Evolutionary conservation across 805 yeast genomes (phyloP), one percentile per base, ranked within the genome.

Genomic region (Ogataea nitratoaversa): DNA sequence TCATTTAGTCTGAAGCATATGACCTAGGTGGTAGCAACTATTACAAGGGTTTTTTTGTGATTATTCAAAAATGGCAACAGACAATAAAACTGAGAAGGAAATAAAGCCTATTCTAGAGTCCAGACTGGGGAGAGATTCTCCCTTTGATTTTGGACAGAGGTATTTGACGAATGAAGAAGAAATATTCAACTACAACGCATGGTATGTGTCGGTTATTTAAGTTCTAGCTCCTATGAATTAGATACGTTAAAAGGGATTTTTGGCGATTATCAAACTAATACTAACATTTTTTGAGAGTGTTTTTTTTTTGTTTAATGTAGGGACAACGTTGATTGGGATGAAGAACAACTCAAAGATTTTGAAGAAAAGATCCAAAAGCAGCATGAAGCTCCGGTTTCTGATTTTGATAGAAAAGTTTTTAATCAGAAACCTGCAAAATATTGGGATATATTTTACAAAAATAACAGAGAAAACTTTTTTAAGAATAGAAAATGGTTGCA

Each of bases 291-390:
- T 14, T 14, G 7, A 16, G 11, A 22, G 25, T 11, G 9, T 9
- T 20, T 20, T 9, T 13, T n/a, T 32, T n/a, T 32, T 20, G 11
- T 34, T 28, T 19, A 12, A 29, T 32, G 14, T 31, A 71, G 79
- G 84, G 99, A 93, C 60, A 95, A 93, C 59, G 97, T 89, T 25
- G 96, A 88, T 56, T 90, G 96, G 96, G 97, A 95, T 36, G 89
- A 84, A 38, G 95, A 88, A 52, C 97, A 93, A 59, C 61, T 81
- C 12, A 56, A 67, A 17, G 79, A 83, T 47, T 96, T 96, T 3
- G 74, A 83, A 54, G 79, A 73, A 51, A 79, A 82, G 59, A 83
- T 91, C 27, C 63, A 76, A 18, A 75, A 78, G 48, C 99, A 93
- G 59, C 74, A 77, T 42, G 85, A 82, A 32, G 67, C 70, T 40